phyloP scores from a whole-genome alignment of 2,329 filamentous ascomycete genomes.

The Scedosporium aurantiacum region DNA sequence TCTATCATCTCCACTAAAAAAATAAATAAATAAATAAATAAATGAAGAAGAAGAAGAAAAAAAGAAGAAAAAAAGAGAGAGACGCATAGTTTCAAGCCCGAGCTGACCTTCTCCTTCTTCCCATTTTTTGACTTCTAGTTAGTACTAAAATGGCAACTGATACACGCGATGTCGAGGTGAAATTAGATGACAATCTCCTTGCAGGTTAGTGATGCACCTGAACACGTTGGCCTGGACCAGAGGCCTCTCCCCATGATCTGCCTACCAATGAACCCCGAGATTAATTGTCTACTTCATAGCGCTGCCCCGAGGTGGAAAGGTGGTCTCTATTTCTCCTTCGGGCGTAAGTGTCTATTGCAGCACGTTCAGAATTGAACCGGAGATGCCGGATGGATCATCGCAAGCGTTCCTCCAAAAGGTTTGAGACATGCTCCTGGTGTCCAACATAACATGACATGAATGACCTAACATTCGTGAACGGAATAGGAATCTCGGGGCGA shows the following conservation, averaged over 20 bases:
- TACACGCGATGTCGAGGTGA: slow-evolving; percentile 9
- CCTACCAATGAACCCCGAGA: no score
- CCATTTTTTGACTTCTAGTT: no score
- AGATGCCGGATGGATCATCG: slow-evolving; percentile 9
- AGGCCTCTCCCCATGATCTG: no score
- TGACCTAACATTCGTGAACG: neutral
- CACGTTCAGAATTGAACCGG: slow-evolving; percentile 3
- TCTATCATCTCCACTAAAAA: no score
- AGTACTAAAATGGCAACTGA: slow-evolving; percentile 9
- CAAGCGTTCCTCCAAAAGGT: neutral
- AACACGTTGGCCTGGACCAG: no score
- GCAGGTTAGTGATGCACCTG: slow-evolving; percentile 6
- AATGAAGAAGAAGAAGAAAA: no score
- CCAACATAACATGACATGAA: no score
- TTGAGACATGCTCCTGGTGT: no score
- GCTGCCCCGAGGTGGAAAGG: slow-evolving; percentile 10
- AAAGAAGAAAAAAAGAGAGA: no score
- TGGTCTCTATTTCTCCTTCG: slow-evolving; percentile 13
- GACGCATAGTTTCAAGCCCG: no score
- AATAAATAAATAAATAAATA: no score
- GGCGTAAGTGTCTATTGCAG: slow-evolving; percentile 12
- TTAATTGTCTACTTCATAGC: neutral
- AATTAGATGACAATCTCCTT: slow-evolving; percentile 11
- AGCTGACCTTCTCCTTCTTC: no score
- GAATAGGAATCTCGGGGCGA: neutral